Base-by-base conservation (phyloP, 345 rosid species). In the Ricinus communis region DNA sequence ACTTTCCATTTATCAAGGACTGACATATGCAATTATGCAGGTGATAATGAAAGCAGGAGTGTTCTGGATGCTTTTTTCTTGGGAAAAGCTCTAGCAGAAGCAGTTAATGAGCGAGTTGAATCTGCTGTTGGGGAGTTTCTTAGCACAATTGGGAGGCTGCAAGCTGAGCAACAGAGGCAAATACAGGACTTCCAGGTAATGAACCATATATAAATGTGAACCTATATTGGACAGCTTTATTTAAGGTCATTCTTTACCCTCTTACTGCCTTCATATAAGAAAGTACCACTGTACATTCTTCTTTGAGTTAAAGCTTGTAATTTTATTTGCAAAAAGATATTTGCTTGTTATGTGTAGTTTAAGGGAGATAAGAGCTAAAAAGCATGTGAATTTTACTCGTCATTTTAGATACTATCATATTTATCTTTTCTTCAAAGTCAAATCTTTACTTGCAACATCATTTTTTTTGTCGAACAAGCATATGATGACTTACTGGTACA, bases 61-160 rank as follows among this genome's bases (percentile, higher is more conserved):
- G 85, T 91, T 43, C 69, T 94, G 71, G 97, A 94, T 82, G 98
- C 97, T 0, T 94, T 94, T 81, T 94, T 91, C 87, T 76, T 94
- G 82, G 97, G 98, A 16, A 94, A 90, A 78, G 98, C 96, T 79
- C 60, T 94, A 53, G 98, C 93, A 22, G 98, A 94, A 69, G 91
- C 93, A 1, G 73, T 94, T 58, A 91, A 79, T 25, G 97, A 94
- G 85, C 83, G 96, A 16, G 38, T 94, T 30, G 97, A 87, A 80
- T 86, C 97, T 4, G 83, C 93, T 2, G 81, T 90, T 51, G 98
- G 97, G 58, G 98, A 94, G 82, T 76, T 94, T 65, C 77, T 94
- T 74, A 71, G 98, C 76, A 72, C 76, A 4, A 65, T 91, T 22
- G 93, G 96, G 30, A 87, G 87, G 79, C 70, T 94, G 73, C 97